Conservation (phyloP, 2,329 filamentous ascomycete species). For the Penicillium olsonii region DNA sequence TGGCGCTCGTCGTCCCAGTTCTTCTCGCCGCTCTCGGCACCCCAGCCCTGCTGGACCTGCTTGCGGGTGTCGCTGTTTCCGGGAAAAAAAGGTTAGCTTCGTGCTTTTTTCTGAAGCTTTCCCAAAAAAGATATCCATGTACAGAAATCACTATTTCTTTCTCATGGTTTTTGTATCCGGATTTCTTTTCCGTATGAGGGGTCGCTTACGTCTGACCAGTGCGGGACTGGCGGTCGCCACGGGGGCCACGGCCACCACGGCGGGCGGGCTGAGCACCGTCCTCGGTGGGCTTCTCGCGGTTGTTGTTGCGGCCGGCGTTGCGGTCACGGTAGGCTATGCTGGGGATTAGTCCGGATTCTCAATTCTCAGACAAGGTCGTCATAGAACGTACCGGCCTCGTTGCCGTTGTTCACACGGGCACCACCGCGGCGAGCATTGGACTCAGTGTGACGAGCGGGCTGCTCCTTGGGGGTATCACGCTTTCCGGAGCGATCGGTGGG, state of each 20-base stretch:
- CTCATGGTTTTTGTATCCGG: not conserved
- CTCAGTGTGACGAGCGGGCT: constrained; percentile 53
- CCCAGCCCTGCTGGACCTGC: constrained; percentile 79
- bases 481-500: constrained; percentile 73
- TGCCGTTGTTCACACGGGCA: constrained; percentile 61
- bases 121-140: not conserved
- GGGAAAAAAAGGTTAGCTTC: constrained; percentile 23
- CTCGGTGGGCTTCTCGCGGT: constrained; percentile 77
- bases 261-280: constrained; percentile 56
- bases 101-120: too few species aligned
- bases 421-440: constrained; percentile 49
- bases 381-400: constrained; percentile 76
- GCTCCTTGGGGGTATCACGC: constrained; percentile 78
- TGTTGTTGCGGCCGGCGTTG: constrained; percentile 75
- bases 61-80: constrained; percentile 45
- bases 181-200: constrained; percentile 6
- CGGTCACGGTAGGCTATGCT: constrained; percentile 84
- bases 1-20: constrained; percentile 91
- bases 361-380: not conserved
- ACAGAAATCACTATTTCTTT: not conserved
- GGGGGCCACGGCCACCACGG: constrained; percentile 48
- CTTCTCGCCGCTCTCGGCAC: constrained; percentile 74
- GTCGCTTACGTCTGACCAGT: constrained; percentile 59
- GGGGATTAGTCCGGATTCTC: constrained; percentile 15
- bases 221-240: constrained; percentile 62